Percentiles rank a stretch among this genome's conserved stretches.
Evolutionary conservation across 2,329 filamentous ascomycete genomes (phyloP).

Genomic region (Fusarium algeriense): DNA sequence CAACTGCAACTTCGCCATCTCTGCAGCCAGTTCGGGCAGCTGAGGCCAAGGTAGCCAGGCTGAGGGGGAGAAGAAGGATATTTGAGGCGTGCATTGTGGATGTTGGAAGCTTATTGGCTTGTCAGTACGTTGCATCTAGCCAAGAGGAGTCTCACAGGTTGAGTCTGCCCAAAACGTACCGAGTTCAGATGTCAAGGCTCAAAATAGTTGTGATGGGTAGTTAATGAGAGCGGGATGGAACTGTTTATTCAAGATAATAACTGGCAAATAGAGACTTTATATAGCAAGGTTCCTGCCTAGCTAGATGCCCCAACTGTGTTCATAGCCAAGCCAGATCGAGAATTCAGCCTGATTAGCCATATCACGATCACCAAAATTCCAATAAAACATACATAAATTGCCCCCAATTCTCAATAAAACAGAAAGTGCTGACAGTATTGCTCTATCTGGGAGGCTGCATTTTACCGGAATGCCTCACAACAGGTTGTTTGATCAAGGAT

Average conservation of each 20-base stretch:
- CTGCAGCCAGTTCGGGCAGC: not conserved
- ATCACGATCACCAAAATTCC: not conserved
- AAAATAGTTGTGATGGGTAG: not conserved
- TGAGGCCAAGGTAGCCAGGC: not conserved
- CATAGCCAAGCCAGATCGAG: not conserved
- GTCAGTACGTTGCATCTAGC: not conserved
- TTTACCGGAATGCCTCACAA: no score
- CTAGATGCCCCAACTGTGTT: not conserved
- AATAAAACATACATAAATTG: not conserved
- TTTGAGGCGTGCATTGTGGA: not conserved
- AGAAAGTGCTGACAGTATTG: not conserved
- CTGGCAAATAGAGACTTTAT: not conserved
- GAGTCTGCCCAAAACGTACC: not conserved
- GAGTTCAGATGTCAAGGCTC: not conserved
- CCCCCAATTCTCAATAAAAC: fast-evolving
- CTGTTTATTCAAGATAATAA: fast-evolving
- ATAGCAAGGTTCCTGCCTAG: not conserved
- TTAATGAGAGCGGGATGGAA: not conserved
- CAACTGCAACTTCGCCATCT: not conserved
- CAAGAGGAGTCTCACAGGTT: fast-evolving
- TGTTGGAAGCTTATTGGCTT: not conserved
- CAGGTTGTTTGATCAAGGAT: not conserved
- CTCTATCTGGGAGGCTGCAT: not conserved
- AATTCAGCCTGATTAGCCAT: not conserved
- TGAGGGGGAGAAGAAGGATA: fast-evolving